phyloP scores from a whole-genome alignment of 805 yeast species.

The Kodamaea fukazawae region DNA sequence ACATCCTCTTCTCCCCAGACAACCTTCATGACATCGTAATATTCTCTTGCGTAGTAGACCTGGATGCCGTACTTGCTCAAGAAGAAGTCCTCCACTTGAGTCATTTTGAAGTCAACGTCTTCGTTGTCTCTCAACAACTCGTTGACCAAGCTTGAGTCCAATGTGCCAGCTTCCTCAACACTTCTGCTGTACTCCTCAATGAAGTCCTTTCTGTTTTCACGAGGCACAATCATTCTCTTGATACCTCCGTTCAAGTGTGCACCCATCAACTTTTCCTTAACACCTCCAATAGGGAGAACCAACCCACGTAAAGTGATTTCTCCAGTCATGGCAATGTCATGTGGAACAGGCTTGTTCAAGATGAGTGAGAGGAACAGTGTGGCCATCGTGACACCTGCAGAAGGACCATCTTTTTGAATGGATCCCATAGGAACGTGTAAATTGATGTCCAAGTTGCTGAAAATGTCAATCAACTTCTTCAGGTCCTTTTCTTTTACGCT shows the following conservation, averaged over 20 bases:
- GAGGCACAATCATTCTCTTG: conserved; percentile 63
- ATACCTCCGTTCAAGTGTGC: conserved; percentile 67
- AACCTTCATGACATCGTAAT: conserved; percentile 68
- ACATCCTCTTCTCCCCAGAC: conserved; percentile 60
- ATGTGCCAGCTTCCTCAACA: conserved; percentile 29
- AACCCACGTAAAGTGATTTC: conserved; percentile 78
- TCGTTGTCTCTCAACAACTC: conserved; percentile 38
- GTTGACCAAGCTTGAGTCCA: conserved; percentile 26
- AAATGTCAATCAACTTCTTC: conserved; percentile 36
- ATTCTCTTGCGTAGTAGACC: conserved; percentile 66
- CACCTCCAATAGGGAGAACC: conserved; percentile 79
- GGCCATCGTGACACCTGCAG: conserved; percentile 53
- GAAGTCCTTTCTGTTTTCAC: conserved; percentile 66
- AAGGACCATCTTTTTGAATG: conserved; percentile 47
- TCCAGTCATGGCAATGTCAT: conserved; percentile 77
- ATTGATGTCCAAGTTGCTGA: conserved; percentile 56
- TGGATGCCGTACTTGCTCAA: conserved; percentile 55
- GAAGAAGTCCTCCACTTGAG: conserved; percentile 47
- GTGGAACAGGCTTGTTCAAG: conserved; percentile 43
- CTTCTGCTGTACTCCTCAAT: conserved; percentile 50
- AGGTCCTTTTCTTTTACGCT: conserved; percentile 30
- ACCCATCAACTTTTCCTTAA: conserved; percentile 72
- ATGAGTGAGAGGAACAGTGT: conserved; percentile 44
- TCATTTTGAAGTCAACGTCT: conserved; percentile 24
- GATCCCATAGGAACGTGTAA: conserved; percentile 51